Conservation (phyloP, 225 moss, liverwort and hornwort genomes). For the Thuidium tamariscinum region DNA sequence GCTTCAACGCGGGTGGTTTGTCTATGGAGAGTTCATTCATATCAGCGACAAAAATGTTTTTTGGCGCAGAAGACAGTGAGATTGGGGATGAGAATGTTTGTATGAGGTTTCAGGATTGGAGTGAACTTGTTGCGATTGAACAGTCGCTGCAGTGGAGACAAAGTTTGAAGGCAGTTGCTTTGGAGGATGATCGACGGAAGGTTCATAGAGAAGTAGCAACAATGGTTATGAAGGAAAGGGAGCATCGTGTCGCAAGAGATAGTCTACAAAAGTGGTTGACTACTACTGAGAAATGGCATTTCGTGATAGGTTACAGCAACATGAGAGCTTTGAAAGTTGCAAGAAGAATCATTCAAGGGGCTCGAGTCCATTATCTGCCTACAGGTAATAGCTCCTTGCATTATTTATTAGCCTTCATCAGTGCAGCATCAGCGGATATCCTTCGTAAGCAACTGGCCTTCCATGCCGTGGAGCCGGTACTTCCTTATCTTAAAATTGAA, state of each 20-base stretch:
- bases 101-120: conserved; percentile 23
- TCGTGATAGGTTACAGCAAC: conserved; percentile 26
- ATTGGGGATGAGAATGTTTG: background rate
- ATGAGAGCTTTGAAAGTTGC: conserved; percentile 16
- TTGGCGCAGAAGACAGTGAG: background rate
- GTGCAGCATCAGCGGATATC: background rate
- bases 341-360: background rate
- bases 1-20: background rate
- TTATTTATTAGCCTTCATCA: conserved; percentile 30
- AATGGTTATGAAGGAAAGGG: background rate
- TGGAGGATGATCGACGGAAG: background rate
- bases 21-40: background rate
- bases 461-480: conserved; percentile 25
- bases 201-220: background rate
- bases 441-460: conserved; percentile 14
- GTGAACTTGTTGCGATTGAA: background rate
- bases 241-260: background rate
- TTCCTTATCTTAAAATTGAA: conserved; percentile 39
- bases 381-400: conserved; percentile 15
- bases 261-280: conserved; percentile 9
- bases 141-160: background rate
- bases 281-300: conserved; percentile 41
- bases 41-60: background rate
- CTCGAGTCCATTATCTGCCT: conserved; percentile 21
- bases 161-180: background rate